Conservation (phyloP, 352 stramenopile genomes). For the Discostella stelligera region DNA sequence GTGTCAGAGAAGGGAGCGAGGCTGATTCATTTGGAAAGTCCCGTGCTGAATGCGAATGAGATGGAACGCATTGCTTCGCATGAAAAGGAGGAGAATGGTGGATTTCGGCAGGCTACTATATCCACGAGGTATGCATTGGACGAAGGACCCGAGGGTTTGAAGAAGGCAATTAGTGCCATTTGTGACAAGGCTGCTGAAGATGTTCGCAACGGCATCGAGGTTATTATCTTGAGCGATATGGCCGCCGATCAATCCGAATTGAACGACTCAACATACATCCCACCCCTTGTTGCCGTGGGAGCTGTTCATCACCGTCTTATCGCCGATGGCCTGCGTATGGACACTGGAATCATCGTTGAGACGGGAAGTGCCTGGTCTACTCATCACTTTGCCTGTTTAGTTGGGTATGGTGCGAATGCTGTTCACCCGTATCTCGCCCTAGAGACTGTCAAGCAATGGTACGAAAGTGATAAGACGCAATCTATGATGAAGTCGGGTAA, state of each 20-base stretch:
- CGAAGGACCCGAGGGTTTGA: constrained; percentile 68
- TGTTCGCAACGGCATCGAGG: constrained; percentile 78
- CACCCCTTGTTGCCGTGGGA: constrained; percentile 83
- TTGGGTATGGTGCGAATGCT: constrained; percentile 86
- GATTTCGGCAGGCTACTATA: constrained; percentile 78
- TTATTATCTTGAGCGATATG: constrained; percentile 84
- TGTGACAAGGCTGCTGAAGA: constrained; percentile 80
- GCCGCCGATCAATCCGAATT: constrained; percentile 59
- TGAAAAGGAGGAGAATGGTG: constrained; percentile 61
- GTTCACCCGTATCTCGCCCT: constrained; percentile 86
- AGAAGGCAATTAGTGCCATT: constrained; percentile 78
- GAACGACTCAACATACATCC: constrained; percentile 83
- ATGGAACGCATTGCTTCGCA: constrained; percentile 75
- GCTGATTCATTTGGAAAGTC: constrained; percentile 84
- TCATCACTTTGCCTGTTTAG: constrained; percentile 85
- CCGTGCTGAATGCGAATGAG: constrained; percentile 82
- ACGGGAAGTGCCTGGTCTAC: constrained; percentile 86
- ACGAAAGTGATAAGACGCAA: constrained; percentile 75
- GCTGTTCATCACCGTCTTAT: constrained; percentile 87
- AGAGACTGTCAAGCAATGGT: constrained; percentile 85
- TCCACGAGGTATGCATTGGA: constrained; percentile 76
- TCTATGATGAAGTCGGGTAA: constrained; percentile 79
- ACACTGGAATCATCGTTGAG: constrained; percentile 84
- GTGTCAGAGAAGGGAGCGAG: constrained; percentile 76
- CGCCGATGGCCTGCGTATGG: constrained; percentile 84